These are phyloP conservation scores for Cladophialophora carrionii DNA, from an alignment of 2,329 filamentous ascomycete species.

Conservation along the genomic window DNA sequence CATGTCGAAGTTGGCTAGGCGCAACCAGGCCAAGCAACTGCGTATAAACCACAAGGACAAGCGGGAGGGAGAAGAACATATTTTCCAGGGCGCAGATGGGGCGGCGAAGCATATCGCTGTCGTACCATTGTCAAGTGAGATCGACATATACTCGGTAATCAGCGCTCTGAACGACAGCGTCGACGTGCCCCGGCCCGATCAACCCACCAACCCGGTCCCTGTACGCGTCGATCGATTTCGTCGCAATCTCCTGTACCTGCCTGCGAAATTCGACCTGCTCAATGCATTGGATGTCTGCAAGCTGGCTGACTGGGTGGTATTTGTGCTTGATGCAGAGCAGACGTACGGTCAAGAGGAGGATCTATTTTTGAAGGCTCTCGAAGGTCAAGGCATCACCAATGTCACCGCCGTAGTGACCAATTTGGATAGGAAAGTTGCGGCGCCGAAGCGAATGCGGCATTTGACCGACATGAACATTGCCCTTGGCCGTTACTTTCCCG, in stretches of 20 bases:
- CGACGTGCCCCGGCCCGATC: slow-evolving; percentile 71
- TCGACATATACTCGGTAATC: slow-evolving; percentile 69
- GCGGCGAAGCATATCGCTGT: slow-evolving; percentile 87
- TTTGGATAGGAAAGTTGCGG: slow-evolving; percentile 74
- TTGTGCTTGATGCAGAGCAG: slow-evolving; percentile 78
- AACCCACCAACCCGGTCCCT: slow-evolving; percentile 61
- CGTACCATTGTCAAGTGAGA: slow-evolving; percentile 76
- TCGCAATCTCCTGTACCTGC: slow-evolving; percentile 86
- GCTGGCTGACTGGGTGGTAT: slow-evolving; percentile 86
- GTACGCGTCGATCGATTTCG: slow-evolving; percentile 88
- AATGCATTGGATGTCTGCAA: slow-evolving; percentile 82
- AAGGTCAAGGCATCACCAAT: slow-evolving; percentile 92
- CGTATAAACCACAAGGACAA: slow-evolving; percentile 82
- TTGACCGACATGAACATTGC: slow-evolving; percentile 84
- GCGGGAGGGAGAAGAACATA: slow-evolving; percentile 73
- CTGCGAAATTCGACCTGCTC: slow-evolving; percentile 72
- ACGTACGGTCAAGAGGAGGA: slow-evolving; percentile 87
- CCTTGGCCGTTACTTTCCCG: slow-evolving; percentile 91
- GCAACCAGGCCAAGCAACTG: slow-evolving; percentile 92
- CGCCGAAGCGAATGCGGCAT: slow-evolving; percentile 76
- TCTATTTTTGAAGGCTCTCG: slow-evolving; percentile 79
- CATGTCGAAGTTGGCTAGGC: slow-evolving; percentile 94
- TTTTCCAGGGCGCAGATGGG: slow-evolving; percentile 85
- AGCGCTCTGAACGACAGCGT: slow-evolving; percentile 74
- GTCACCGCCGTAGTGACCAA: slow-evolving; percentile 83